Evolutionary conservation across 192 early-diverging fungal species (phyloP), one percentile per base, ranked within the genome.

Genomic region (Mortierella antarctica): DNA sequence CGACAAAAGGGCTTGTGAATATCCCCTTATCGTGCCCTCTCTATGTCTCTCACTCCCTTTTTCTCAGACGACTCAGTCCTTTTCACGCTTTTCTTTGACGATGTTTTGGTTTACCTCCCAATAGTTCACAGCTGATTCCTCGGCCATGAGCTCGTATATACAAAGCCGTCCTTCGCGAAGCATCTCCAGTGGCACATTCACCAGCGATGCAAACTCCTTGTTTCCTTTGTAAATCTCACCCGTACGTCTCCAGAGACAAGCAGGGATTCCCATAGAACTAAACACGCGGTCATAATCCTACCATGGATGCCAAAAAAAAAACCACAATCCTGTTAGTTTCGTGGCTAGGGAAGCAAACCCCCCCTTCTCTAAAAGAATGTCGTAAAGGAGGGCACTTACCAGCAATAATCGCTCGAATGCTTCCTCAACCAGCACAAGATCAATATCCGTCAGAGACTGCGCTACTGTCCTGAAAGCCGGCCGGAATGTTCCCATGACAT

Each of bases 141-240:
- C 97, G 10, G 91, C 90, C 95, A 98, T 96, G 31, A 72, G 59
- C 18, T 80, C 77, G 51, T 80, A 80, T 72, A 80, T 80, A 72
- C 77, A 80, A 41, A 80, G 48, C 31, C 77, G 77, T 41, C 77
- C 77, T 42, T 97, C 95, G 50, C 91, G 88, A 13, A 98, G 85
- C 74, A 90, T 86, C 44, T 95, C 94, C 59, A 96, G 86, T 9
- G 94, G 91, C 21, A 98, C 87, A 52, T 92, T 92, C 9, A 97
- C 92, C 53, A 98, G 84, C 4, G 91, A 83, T 2, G 96, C 96
- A 88, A 98, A 98, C 86, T 97, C 95, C 64, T 95, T 91, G 86
- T 97, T 98, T 23, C 94, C 93, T 73, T 96, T 97, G 88, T 95
- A 97, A 46, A 98, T 98, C 78, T 98, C 96, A 48, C 97, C 97